Evolutionary conservation across 768 basidiomycete species (phyloP).

Genomic region (Leccinum variicolor): DNA sequence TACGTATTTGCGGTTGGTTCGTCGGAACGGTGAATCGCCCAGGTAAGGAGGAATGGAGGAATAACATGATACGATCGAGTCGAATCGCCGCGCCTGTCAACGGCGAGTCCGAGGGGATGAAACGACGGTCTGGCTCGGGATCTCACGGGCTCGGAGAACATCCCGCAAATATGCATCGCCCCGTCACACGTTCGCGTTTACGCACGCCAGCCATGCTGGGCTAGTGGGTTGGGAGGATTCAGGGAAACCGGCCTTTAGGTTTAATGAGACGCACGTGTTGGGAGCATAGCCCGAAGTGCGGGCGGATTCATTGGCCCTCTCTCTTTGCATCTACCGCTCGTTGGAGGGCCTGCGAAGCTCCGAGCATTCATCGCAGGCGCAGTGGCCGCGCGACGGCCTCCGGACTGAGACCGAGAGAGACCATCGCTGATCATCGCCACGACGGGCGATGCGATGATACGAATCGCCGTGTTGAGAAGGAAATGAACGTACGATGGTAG

Average conservation of each 20-base stretch:
- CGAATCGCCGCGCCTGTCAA: not conserved
- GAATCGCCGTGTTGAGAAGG: slow-evolving; percentile 6
- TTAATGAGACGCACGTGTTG: slow-evolving; percentile 7
- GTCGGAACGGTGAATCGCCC: not conserved
- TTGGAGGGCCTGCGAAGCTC: not conserved
- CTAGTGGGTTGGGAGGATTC: not conserved
- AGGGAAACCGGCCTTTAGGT: slow-evolving; percentile 4
- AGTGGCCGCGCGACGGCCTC: not conserved
- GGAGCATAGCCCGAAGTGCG: not conserved
- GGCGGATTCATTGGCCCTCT: not conserved
- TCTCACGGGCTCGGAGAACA: not conserved
- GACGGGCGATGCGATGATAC: not conserved
- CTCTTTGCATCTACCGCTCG: not conserved
- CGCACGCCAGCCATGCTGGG: not conserved
- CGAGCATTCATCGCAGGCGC: not conserved
- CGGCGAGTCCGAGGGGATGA: not conserved
- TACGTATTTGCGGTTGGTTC: not conserved
- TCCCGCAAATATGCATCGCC: not conserved
- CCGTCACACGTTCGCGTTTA: not conserved
- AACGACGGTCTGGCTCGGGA: not conserved
- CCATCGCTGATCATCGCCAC: not conserved
- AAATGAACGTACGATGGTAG: not conserved
- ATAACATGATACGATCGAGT: not conserved
- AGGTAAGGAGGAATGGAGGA: not conserved
- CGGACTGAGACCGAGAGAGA: not conserved